Evolutionary conservation across 192 early-diverging fungal species (phyloP).

Genomic region (Coemansia sp.): DNA sequence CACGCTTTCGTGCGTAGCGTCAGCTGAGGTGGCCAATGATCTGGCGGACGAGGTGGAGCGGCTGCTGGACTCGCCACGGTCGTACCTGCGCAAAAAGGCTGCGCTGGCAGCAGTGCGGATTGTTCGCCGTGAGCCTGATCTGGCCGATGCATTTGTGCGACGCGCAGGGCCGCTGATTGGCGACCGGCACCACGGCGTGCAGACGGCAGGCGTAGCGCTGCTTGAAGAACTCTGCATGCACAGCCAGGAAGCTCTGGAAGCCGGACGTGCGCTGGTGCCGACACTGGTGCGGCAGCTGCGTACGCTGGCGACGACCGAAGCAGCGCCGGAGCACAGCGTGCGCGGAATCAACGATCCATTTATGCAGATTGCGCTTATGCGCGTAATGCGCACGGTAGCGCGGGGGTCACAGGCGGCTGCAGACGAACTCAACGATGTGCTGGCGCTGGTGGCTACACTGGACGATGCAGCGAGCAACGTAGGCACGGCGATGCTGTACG

Average conservation of each 20-base stretch:
- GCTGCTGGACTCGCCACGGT: constrained; percentile 83
- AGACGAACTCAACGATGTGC: constrained; percentile 95
- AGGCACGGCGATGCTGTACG: constrained; percentile 96
- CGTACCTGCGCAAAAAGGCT: constrained; percentile 97
- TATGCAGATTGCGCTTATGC: constrained; percentile 90
- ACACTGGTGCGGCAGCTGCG: constrained; percentile 85
- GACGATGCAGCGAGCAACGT: constrained; percentile 95
- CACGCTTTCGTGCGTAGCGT: constrained; percentile 96
- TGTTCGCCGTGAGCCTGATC: constrained; percentile 89
- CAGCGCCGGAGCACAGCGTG: constrained; percentile 93
- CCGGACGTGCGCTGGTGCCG: constrained; percentile 81
- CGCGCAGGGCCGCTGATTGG: constrained; percentile 71
- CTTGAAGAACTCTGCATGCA: constrained; percentile 85
- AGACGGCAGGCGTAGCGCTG: constrained; percentile 87
- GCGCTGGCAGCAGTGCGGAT: constrained; percentile 90
- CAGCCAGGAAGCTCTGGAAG: constrained; percentile 64
- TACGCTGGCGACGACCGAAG: constrained; percentile 79
- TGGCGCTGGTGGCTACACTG: constrained; percentile 95
- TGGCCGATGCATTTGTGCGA: constrained; percentile 80
- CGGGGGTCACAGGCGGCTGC: constrained; percentile 77
- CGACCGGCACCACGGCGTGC: constrained; percentile 95
- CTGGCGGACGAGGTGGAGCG: constrained; percentile 91
- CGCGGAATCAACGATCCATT: constrained; percentile 97
- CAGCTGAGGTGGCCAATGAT: constrained; percentile 92
- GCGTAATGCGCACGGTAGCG: constrained; percentile 82